Evolutionary conservation across 2,329 filamentous ascomycete genomes (phyloP), one percentile per base, ranked within the genome.

Genomic region (Knufia fluminis): DNA sequence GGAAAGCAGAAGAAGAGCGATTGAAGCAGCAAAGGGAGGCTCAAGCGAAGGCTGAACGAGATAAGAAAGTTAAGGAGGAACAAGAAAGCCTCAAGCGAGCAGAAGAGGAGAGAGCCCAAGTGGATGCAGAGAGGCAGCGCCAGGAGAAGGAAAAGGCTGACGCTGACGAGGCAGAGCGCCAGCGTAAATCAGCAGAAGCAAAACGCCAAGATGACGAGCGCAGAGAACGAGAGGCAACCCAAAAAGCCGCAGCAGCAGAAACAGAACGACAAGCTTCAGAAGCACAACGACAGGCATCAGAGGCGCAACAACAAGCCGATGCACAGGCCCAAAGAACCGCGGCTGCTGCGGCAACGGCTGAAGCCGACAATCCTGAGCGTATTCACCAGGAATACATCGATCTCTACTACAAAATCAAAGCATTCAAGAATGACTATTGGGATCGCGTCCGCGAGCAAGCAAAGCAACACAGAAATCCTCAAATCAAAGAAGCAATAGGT

Each of bases 331-430:
- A 61, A 49, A 57, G 65, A 50, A 35, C 49, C 52, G 49, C 48
- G 43, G 28, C 42, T 40, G 20, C 17, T 49, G 10, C 46, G 43
- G 42, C 39, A 7, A 20, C 12, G n/a, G 22, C 28, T 6, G 32
- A 26, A 8, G 44, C 41, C 63, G 22, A 14, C 22, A 23, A 40
- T 36, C 22, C 50, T 14, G 63, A 74, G 49, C 62, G 64, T 6
- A 61, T 68, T 17, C 75, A 78, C 33, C 54, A 66, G 20, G 68
- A 68, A 24, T 80, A 79, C 57, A 60, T 75, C 1, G 66, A 71
- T 19, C 65, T 92, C 22, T 86, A 91, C 61, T 72, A 78, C 52
- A 78, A 77, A 35, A 72, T 94, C 20, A 94, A 82, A 61, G 61
- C 69, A 6, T 65, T 81, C 56, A 71, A 79, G 12, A 63, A 77